Evolutionary conservation across 2,329 filamentous ascomycete species (phyloP).

Genomic region (Aureobasidium sp.): DNA sequence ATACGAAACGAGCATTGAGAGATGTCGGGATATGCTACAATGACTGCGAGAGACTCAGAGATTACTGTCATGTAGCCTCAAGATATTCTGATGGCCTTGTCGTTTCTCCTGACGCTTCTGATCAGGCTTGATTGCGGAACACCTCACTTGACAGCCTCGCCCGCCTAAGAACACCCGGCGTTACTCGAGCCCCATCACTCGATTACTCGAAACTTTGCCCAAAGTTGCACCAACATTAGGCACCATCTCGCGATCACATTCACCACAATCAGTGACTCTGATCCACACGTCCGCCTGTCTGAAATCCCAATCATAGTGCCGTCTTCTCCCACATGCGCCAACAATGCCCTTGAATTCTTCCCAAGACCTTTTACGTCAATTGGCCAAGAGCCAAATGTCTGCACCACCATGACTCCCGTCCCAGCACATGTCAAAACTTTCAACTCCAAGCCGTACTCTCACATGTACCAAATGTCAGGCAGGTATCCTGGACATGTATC

Average conservation of each 20-base stretch:
- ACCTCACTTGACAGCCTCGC: background rate
- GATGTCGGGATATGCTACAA: background rate
- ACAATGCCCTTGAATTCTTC: background rate
- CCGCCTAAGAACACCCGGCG: background rate
- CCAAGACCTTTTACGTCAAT: background rate
- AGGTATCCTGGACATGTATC: slow-evolving; percentile 4
- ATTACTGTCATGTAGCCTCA: background rate
- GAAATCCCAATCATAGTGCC: background rate
- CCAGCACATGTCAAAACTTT: slow-evolving; percentile 7
- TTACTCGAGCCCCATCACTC: background rate
- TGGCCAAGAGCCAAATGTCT: background rate
- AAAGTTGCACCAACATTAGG: background rate
- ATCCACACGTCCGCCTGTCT: background rate
- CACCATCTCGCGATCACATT: background rate
- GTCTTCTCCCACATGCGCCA: background rate
- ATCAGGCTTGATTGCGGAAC: background rate
- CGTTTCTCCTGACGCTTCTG: background rate
- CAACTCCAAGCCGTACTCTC: background rate
- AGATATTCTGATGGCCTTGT: background rate
- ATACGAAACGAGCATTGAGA: background rate
- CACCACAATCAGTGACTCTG: background rate
- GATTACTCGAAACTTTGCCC: background rate
- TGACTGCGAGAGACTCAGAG: background rate
- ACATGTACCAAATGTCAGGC: background rate
- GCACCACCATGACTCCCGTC: background rate